A percentile compares a stretch with the other conserved stretches of the same genome.
Evolutionary conservation across 2,329 filamentous ascomycete species (phyloP).

Genomic region (Aureobasidium lini): DNA sequence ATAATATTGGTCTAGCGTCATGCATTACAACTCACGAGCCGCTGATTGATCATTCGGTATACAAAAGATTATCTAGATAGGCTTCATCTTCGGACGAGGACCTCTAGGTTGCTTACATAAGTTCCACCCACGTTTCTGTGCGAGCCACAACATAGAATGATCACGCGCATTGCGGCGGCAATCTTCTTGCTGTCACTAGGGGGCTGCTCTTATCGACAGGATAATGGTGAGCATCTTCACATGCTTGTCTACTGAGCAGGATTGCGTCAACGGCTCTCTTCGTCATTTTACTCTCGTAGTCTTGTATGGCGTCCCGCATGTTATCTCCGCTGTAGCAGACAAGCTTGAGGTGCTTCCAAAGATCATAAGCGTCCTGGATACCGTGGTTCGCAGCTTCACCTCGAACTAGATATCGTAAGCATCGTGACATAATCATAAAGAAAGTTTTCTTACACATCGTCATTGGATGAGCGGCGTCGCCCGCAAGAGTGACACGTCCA

Average conservation of each 20-base stretch:
- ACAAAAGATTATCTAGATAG: too few species aligned
- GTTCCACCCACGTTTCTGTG: not conserved
- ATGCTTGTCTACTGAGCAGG: not conserved
- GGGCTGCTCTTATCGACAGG: not conserved
- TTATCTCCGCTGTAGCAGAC: not conserved
- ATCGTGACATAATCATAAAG: not conserved
- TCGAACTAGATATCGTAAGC: not conserved
- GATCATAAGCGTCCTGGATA: not conserved
- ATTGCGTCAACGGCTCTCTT: not conserved
- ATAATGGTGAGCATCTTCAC: not conserved
- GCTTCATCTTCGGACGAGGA: too few species aligned
- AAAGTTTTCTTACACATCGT: constrained; percentile 1
- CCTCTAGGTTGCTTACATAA: not conserved
- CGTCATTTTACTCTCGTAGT: not conserved
- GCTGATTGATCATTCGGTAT: too few species aligned
- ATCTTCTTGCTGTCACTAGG: not conserved
- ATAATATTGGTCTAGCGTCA: too few species aligned
- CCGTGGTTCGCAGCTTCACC: not conserved
- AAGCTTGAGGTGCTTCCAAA: not conserved
- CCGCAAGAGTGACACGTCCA: not conserved
- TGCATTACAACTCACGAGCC: too few species aligned
- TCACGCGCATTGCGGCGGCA: not conserved
- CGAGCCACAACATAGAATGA: not conserved
- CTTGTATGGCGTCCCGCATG: not conserved
- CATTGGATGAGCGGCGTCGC: constrained; percentile 1